These are phyloP conservation scores for Daldinia eschscholtzii DNA, from an alignment of 2,329 filamentous ascomycete genomes.

Conservation along the genomic window DNA sequence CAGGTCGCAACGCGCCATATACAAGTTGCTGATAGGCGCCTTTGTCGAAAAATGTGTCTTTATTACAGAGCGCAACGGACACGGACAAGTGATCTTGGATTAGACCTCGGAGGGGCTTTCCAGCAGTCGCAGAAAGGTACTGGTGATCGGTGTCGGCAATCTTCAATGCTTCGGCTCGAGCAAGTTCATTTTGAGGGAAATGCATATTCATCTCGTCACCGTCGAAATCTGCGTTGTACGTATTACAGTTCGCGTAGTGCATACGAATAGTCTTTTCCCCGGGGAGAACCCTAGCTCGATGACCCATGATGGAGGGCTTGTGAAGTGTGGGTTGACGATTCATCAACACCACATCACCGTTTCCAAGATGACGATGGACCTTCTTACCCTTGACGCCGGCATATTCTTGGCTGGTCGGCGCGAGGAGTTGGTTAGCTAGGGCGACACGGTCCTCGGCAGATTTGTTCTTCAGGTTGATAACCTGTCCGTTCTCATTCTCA, in stretches of 20 bases:
- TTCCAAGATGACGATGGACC: constrained; percentile 94
- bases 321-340: constrained; percentile 98
- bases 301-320: constrained; percentile 99
- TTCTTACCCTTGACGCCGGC: constrained; percentile 91
- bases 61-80: constrained; percentile 88
- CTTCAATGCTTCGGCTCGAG: constrained; percentile 89
- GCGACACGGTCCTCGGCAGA: constrained; percentile 88
- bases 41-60: constrained; percentile 89
- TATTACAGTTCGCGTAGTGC: constrained; percentile 99
- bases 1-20: constrained; percentile 89
- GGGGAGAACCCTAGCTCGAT: constrained; percentile 89
- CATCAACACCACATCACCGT: constrained; percentile 98
- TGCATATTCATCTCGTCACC: constrained; percentile 99
- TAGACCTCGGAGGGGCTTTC: constrained; percentile 91
- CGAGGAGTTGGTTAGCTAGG: constrained; percentile 91
- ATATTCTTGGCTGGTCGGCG: constrained; percentile 80
- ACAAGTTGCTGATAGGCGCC: constrained; percentile 94
- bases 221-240: constrained; percentile 99
- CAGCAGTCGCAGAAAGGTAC: constrained; percentile 92
- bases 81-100: constrained; percentile 99
- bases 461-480: constrained; percentile 89
- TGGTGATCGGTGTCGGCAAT: constrained; percentile 98
- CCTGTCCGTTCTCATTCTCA: constrained; percentile 94
- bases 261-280: constrained; percentile 98
- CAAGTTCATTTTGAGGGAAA: constrained; percentile 96